Conservation (phyloP, 345 rosid species). For the Combretum micranthum region DNA sequence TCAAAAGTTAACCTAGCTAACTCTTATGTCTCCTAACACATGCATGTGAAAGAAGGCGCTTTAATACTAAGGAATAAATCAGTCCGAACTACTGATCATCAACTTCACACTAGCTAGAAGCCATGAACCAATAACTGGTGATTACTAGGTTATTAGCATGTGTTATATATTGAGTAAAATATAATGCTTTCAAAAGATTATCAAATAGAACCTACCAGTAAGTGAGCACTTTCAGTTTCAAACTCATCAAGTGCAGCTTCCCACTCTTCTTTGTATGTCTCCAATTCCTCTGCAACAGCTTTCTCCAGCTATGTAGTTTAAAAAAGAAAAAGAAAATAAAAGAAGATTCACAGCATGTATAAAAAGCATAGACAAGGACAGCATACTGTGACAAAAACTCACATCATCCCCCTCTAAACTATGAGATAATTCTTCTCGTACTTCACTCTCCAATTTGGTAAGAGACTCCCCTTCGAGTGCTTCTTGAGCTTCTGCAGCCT, state of each 20-base stretch:
- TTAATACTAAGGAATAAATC: too few relatives aligned
- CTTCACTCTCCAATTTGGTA: slow-evolving; percentile 74
- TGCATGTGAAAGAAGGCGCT: too few relatives aligned
- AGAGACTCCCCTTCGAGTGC: slow-evolving; percentile 93
- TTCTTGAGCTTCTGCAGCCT: slow-evolving; percentile 99
- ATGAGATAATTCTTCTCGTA: slow-evolving; percentile 79
- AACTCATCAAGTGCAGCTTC: slow-evolving; percentile 84
- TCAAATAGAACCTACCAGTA: slow-evolving; percentile 69
- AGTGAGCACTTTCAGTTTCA: slow-evolving; percentile 78
- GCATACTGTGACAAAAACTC: slow-evolving; percentile 24
- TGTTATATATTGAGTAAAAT: slow-evolving; percentile 3
- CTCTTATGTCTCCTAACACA: too few relatives aligned
- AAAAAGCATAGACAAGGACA: slow-evolving; percentile 2
- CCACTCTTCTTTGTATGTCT: slow-evolving; percentile 79
- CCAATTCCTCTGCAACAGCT: slow-evolving; percentile 80
- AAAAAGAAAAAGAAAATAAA: slow-evolving; percentile 8
- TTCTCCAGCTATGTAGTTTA: slow-evolving; percentile 49
- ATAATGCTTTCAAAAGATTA: slow-evolving; percentile 17
- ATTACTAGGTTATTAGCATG: neutral
- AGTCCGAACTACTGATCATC: too few relatives aligned
- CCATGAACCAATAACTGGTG: too few relatives aligned
- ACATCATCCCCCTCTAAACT: slow-evolving; percentile 71
- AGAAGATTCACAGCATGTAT: slow-evolving; percentile 1
- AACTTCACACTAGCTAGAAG: too few relatives aligned
- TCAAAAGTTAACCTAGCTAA: too few relatives aligned